phyloP scores from a whole-genome alignment of 176 grass and related monocot species.

The Oryza longistaminata region DNA sequence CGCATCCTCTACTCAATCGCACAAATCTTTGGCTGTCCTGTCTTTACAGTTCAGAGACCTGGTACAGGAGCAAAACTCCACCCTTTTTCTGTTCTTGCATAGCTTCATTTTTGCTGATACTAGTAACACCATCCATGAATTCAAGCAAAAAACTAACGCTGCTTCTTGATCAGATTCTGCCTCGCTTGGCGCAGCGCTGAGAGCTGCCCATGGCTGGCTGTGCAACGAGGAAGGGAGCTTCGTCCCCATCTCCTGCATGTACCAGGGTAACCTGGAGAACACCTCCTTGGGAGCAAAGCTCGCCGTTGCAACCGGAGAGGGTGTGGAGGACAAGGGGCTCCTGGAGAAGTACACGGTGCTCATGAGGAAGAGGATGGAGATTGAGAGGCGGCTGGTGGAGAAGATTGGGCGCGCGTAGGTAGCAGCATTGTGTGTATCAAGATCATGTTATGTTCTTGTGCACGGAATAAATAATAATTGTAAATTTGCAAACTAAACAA shows the following conservation, averaged over 20 bases:
- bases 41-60: conserved; percentile 83
- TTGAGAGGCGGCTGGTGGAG: conserved; percentile 64
- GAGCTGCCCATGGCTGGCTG: conserved; percentile 92
- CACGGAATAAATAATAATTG: neutral
- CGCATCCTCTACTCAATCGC: conserved; percentile 72
- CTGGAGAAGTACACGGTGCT: conserved; percentile 67
- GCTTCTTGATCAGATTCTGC: conserved; percentile 66
- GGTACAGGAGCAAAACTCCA: conserved; percentile 43
- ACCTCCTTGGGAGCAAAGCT: conserved; percentile 68
- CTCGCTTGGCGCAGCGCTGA: conserved; percentile 74
- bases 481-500: neutral
- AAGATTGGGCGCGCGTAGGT: conserved; percentile 62
- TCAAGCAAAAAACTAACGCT: neutral
- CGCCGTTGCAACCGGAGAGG: conserved; percentile 38
- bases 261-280: conserved; percentile 66
- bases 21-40: conserved; percentile 74
- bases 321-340: conserved; percentile 47
- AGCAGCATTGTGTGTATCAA: neutral
- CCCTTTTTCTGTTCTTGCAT: neutral
- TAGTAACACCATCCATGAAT: neutral
- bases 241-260: conserved; percentile 67
- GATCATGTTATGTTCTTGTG: neutral
- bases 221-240: conserved; percentile 74
- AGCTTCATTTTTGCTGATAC: neutral
- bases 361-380: conserved; percentile 84